Percentiles rank a stretch among this genome's conserved stretches.
phyloP scores from a whole-genome alignment of 176 grass and related monocot genomes.

The Microstegium vimineum region DNA sequence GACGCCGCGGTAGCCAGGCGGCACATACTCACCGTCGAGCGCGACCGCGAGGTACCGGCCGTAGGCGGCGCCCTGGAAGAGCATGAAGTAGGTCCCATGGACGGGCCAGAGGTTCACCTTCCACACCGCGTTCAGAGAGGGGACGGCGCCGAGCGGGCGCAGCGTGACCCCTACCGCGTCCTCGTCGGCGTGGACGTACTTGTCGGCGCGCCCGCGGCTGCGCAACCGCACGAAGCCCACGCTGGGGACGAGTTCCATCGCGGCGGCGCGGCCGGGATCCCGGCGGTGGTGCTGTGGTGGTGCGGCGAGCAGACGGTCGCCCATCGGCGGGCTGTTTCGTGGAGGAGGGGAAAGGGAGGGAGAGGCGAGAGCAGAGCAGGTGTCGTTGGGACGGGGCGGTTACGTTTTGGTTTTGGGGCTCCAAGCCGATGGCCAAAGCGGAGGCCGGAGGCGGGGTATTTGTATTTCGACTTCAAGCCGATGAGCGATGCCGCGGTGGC shows the following conservation, averaged over 20 bases:
- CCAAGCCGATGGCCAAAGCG: too few relatives aligned
- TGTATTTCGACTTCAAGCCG: not conserved
- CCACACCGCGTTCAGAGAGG: not conserved
- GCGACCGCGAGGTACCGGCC: not conserved
- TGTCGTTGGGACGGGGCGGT: not conserved
- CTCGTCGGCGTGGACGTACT: slow-evolving; percentile 13
- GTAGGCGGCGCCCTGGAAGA: not conserved
- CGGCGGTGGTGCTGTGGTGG: too few relatives aligned
- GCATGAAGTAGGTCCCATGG: not conserved
- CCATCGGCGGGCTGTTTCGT: not conserved
- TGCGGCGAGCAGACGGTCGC: not conserved
- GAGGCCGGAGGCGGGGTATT: not conserved
- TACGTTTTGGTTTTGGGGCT: not conserved
- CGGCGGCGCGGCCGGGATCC: not conserved
- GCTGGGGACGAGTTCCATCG: too few relatives aligned
- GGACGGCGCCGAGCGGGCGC: too few relatives aligned
- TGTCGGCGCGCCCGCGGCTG: not conserved
- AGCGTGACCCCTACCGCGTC: not conserved
- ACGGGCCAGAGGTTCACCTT: not conserved
- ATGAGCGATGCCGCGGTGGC: too few relatives aligned
- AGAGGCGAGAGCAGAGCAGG: too few relatives aligned
- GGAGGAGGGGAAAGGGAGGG: not conserved
- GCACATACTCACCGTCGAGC: not conserved
- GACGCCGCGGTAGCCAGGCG: not conserved
- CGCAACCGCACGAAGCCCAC: not conserved